phyloP scores from a whole-genome alignment of 495 filamentous ascomycete genomes.

The Amniculicola lignicola region DNA sequence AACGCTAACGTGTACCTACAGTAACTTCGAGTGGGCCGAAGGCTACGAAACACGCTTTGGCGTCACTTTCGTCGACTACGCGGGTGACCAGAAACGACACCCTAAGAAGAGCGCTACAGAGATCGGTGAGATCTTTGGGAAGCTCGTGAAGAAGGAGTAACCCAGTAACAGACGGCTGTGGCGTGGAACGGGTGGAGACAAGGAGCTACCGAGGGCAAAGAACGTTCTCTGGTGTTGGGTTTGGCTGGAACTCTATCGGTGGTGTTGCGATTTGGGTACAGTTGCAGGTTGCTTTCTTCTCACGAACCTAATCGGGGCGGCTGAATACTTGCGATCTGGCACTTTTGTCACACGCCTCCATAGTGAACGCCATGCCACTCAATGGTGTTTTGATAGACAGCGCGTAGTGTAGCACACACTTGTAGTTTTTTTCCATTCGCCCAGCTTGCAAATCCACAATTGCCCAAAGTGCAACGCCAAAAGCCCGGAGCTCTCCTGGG shows the following conservation, averaged over 20 bases:
- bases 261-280: too few relatives aligned
- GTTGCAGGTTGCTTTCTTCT: too few relatives aligned
- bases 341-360: too few relatives aligned
- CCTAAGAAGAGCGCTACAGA: slow-evolving; percentile 75
- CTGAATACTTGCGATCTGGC: too few relatives aligned
- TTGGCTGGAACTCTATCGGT: too few relatives aligned
- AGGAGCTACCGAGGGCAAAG: not conserved
- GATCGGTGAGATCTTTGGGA: slow-evolving; percentile 61
- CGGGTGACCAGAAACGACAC: slow-evolving; percentile 67
- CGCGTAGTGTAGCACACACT: not conserved
- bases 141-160: slow-evolving; percentile 52
- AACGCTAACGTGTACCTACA: slow-evolving; percentile 33
- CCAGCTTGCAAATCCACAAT: not conserved
- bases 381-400: not conserved
- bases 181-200: slow-evolving; percentile 4
- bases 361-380: too few relatives aligned
- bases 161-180: not conserved
- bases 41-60: slow-evolving; percentile 83
- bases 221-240: too few relatives aligned
- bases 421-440: not conserved
- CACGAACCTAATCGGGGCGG: too few relatives aligned
- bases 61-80: slow-evolving; percentile 74
- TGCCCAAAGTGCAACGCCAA: not conserved
- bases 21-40: slow-evolving; percentile 64
- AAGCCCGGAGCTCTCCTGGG: too few relatives aligned